Base-by-base conservation (phyloP, 371 early-diverging fungal species). In the Apophysomyces trapeziformis region DNA sequence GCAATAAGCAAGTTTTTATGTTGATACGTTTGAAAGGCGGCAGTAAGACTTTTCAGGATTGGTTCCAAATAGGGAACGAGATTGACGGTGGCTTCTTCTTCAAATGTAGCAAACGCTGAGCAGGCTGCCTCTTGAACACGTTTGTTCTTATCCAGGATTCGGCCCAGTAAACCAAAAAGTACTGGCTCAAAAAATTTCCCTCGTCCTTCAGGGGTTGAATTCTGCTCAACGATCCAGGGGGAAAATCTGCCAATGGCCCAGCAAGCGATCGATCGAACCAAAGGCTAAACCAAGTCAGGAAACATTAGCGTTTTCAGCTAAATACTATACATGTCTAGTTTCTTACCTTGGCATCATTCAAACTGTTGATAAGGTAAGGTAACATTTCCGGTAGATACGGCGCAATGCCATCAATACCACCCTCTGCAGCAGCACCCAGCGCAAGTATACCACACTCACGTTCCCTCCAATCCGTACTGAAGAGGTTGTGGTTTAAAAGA, bases 101-200 rank as follows among this genome's bases (percentile, higher is more conserved):
- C 96, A 41, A 98, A 68, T 3, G 92, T 95, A 6, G 97, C 95
- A 64, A 98, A 90, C 0, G 97, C 96, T 66, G 92, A 92, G 84
- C 97, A 97, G 26, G 92, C 96, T 5, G 97, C 94, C 72, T 96
- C 95, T 77, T 98, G 99, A 4, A 98, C 98, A 21, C 94, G 86
- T 80, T 94, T 94, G 83, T 92, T 97, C 74, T 85, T 90, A 73
- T 97, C 96, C 62, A 95, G 87, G 63, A 95, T 85, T 64, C 89
- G 87, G 41, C 79, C 77, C 44, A 96, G 76, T 39, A 97, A 76
- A 32, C 88, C 92, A n/a, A 87, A 86, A 37, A 98, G 79, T 39
- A 95, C 77, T 2, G 95, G 95, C 59, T 88, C 88, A 70, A 96
- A 93, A 75, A 91, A 95, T 54, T 70, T 68, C 41, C 81, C 76